These are phyloP conservation scores for Nakazawaea ernobii DNA, from an alignment of 805 yeast species.

Conservation along the genomic window DNA sequence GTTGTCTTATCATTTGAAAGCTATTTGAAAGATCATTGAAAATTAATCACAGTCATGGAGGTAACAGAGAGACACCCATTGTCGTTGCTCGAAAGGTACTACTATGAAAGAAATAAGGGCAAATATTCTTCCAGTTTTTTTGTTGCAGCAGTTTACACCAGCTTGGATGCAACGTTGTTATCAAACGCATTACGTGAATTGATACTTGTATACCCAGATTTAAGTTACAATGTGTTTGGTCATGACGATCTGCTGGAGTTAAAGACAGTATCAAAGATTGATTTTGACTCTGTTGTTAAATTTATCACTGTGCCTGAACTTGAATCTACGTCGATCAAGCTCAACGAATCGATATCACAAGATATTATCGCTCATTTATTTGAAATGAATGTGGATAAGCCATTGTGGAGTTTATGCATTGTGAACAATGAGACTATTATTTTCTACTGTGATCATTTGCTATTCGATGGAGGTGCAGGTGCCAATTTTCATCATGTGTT, in stretches of 20 bases:
- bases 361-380: not conserved
- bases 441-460: constrained; percentile 24
- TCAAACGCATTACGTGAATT: constrained; percentile 13
- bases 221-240: not conserved
- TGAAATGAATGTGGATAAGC: constrained; percentile 6
- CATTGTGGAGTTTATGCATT: constrained; percentile 19
- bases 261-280: not conserved
- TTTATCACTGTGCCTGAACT: not conserved
- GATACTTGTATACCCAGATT: constrained; percentile 10
- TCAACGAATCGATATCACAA: not conserved
- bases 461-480: constrained; percentile 31
- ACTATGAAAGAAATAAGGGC: constrained; percentile 3
- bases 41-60: no score
- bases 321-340: not conserved
- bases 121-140: constrained; percentile 3
- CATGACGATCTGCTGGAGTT: not conserved
- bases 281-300: constrained; percentile 6
- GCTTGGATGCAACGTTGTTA: constrained; percentile 1
- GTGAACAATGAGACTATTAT: constrained; percentile 13
- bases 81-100: constrained; percentile 4
- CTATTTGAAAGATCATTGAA: no score
- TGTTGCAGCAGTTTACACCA: constrained; percentile 5
- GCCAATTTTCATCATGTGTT: constrained; percentile 24
- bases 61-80: no score
- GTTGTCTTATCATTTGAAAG: no score